Evolutionary conservation across 1,284 basidiomycete genomes (phyloP), one percentile per base, ranked within the genome.

Genomic region (Vanrija pseudolonga): DNA sequence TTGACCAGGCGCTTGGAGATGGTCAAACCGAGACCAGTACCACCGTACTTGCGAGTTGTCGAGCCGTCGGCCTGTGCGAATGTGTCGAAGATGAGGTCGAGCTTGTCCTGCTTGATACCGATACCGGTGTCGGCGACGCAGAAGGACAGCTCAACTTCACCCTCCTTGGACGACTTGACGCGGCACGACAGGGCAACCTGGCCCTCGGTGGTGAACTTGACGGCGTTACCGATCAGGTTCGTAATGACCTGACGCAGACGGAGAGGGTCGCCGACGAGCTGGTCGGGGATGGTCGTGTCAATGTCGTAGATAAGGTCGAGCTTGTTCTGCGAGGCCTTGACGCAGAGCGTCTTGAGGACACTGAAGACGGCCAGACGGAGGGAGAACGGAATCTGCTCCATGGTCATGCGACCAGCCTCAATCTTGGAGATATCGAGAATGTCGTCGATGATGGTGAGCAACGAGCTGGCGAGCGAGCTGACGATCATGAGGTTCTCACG

Each of bases 311-410:
- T 94, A 51, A 98, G 83, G 75, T 98, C 94, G 59, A 98, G 82
- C 72, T 96, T 94, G 78, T 95, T 96, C 76, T 98, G 95, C 6
- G 94, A 91, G 0, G 96, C 96, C 53, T 95, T 92, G 45, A 98
- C 94, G 66, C 97, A 95, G 45, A 99, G 84, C 2, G 95, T 98
- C 80, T 98, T 99, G 74, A 98, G 85, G 51, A 98, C 96, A 37
- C 91, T 91, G 71, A 98, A 98, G 49, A 98, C 91, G 9, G 93
- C 96, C 64, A 94, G 87, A 28, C 96, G 89, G 28, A 98, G 83
- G n/a, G 94, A 98, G 79, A 95, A 99, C 0, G 94, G 90, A 37
- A 98, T 94, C 56, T 94, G 89, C 76, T 99, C 96, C 86, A 98
- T 97, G 4, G 93, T 98, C 96, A 98, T 98, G 19, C 96, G 87